phyloP scores from a whole-genome alignment of 176 grass and related monocot genomes.

The Carex scoparia region DNA sequence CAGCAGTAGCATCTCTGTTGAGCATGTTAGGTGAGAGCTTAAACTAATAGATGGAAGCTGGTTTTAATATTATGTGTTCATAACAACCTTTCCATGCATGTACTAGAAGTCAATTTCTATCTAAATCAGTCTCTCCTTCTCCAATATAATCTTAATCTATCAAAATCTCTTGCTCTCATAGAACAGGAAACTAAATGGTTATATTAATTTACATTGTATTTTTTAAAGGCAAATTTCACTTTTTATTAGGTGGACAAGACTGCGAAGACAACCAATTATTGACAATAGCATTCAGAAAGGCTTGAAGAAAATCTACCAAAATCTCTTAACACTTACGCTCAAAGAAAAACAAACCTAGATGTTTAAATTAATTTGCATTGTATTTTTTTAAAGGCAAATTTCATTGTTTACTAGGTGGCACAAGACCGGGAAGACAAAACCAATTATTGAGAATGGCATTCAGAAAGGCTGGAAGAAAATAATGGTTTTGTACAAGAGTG shows the following conservation, averaged over 20 bases:
- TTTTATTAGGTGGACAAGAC: conserved; percentile 61
- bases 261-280: conserved; percentile 37
- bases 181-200: background rate
- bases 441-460: conserved; percentile 43
- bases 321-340: background rate
- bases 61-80: background rate
- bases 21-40: conserved; percentile 26
- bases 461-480: conserved; percentile 91
- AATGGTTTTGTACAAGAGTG: conserved; percentile 72
- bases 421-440: conserved; percentile 78
- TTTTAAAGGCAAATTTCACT: background rate
- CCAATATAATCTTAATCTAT: background rate
- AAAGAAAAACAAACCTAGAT: background rate
- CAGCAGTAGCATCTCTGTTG: conserved; percentile 20
- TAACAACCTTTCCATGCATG: background rate
- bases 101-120: background rate
- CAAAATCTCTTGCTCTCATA: background rate
- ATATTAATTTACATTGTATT: background rate
- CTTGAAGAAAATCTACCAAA: conserved; percentile 61
- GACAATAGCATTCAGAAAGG: conserved; percentile 50
- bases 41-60: background rate
- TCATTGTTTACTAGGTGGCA: conserved; percentile 53
- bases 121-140: background rate
- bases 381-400: background rate
- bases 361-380: background rate